Base-by-base conservation (phyloP, 2,329 filamentous ascomycete genomes). In the Aspergillus oerlinghausenensis region DNA sequence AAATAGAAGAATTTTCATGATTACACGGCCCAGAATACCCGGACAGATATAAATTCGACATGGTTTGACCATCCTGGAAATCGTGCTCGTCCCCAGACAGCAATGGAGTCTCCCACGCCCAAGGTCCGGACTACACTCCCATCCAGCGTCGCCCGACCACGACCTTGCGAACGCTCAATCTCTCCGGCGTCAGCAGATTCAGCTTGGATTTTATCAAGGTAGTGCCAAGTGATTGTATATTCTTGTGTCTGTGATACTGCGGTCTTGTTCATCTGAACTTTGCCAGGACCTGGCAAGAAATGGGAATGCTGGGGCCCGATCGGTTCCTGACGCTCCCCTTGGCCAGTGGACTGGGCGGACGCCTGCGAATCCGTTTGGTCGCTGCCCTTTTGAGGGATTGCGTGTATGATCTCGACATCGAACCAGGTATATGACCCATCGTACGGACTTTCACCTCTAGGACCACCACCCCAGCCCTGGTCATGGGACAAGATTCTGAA, bases 351-450 rank as follows among this genome's bases (percentile, higher is more conserved):
- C 14, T 65, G 50, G 29, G 43, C 49, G 28, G 65, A 63, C 58
- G 63, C 61, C 8, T 61, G 54, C n/a, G 54, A 55, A 26, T 71
- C 23, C 3, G 43, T 25, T 14, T 11, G 19, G 23, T 8, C 7
- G 43, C 23, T 47, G 23, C 11, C 43, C 1, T 23, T 14, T 25
- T 23, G 43, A 14, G 43, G 63, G 21, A 67, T 65, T 1, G 53
- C 59, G 23, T 51, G 67, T 19, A 73, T 64, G 5, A 73, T 57
- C 52, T 74, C 71, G 1, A 63, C 63, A 49, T 75, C 72, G 55
- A 76, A 75, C 74, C 74, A 76, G 21, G 73, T 73, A 55, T 59
- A 73, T 11, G 73, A 73, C 23, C 61, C 63, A 5, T 64, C 47
- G 55, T 72, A 75, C 40, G 58, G 64, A n/a, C 65, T 58, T 19